Conservation (phyloP, 345 rosid genomes). For the Crucihimalaya himalaica region DNA sequence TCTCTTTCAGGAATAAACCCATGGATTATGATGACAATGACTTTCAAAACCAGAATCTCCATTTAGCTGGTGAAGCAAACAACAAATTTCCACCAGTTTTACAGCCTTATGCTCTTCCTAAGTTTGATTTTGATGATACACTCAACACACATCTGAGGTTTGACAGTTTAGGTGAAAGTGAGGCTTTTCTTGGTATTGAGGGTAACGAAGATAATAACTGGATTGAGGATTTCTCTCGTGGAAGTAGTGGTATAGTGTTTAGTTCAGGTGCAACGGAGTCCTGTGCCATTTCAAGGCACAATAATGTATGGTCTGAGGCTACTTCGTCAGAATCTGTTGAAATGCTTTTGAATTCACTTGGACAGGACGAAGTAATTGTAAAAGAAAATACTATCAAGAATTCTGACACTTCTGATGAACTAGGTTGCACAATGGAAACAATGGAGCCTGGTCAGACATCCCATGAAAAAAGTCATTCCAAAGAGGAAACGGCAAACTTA, state of each 20-base stretch:
- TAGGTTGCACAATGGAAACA: constrained; percentile 63
- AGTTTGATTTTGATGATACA: constrained; percentile 88
- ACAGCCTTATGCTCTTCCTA: constrained; percentile 76
- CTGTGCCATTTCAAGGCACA: constrained; percentile 76
- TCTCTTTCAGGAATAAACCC: constrained; percentile 65
- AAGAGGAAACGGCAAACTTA: constrained; percentile 43
- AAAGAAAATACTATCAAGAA: constrained; percentile 50
- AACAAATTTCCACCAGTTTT: constrained; percentile 68
- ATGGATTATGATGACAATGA: constrained; percentile 99
- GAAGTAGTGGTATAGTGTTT: constrained; percentile 68
- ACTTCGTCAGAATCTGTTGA: constrained; percentile 88
- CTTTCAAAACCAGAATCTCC: constrained; percentile 91
- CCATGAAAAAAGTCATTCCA: constrained; percentile 41
- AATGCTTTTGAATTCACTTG: constrained; percentile 94
- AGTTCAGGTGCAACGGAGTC: constrained; percentile 78
- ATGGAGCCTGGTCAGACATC: constrained; percentile 67
- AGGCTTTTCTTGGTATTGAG: constrained; percentile 83
- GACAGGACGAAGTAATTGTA: constrained; percentile 73
- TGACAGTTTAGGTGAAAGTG: constrained; percentile 72
- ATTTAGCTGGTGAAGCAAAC: constrained; percentile 85
- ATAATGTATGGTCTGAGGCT: constrained; percentile 99
- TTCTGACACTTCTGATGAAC: constrained; percentile 70
- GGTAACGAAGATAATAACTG: constrained; percentile 81
- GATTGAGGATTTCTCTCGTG: constrained; percentile 88
- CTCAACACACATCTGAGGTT: constrained; percentile 70